A percentile compares a stretch with the other conserved stretches of the same genome.
phyloP scores from a whole-genome alignment of 2,329 filamentous ascomycete genomes.

The Fusarium albidum region DNA sequence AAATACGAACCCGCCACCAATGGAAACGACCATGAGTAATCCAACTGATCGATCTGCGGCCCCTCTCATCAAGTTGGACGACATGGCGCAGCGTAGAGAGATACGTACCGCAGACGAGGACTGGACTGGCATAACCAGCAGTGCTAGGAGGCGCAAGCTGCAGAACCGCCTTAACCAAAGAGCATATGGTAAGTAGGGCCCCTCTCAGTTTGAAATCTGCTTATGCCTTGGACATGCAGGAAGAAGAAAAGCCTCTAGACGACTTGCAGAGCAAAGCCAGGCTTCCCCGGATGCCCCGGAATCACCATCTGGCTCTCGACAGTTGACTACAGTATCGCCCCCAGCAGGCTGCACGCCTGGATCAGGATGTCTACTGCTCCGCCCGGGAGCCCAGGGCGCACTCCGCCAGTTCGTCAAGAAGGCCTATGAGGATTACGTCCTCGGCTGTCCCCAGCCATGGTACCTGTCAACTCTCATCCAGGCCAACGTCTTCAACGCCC shows the following conservation, averaged over 20 bases:
- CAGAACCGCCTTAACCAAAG: not conserved
- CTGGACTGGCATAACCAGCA: not conserved
- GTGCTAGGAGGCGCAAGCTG: not conserved
- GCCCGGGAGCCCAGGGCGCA: not conserved
- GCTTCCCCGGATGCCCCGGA: too few species aligned
- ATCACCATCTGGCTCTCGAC: too few species aligned
- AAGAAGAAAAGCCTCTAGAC: too few species aligned
- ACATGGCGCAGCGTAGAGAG: not conserved
- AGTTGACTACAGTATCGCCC: too few species aligned
- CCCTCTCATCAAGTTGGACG: not conserved
- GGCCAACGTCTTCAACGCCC: slow-evolving; percentile 1
- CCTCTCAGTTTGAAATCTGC: not conserved
- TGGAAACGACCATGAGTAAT: too few species aligned
- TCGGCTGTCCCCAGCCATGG: not conserved
- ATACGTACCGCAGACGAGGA: not conserved
- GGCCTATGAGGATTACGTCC: not conserved
- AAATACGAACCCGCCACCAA: too few species aligned
- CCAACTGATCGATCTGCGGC: too few species aligned
- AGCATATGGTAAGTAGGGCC: not conserved
- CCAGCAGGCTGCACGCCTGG: too few species aligned
- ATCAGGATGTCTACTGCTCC: not conserved
- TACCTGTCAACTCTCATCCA: not conserved
- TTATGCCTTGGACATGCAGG: too few species aligned
- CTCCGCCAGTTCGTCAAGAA: not conserved
- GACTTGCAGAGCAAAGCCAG: too few species aligned